Evolutionary conservation across 1,284 basidiomycete species (phyloP), one percentile per base, ranked within the genome.

Genomic region (Cystobasidium pallidum): DNA sequence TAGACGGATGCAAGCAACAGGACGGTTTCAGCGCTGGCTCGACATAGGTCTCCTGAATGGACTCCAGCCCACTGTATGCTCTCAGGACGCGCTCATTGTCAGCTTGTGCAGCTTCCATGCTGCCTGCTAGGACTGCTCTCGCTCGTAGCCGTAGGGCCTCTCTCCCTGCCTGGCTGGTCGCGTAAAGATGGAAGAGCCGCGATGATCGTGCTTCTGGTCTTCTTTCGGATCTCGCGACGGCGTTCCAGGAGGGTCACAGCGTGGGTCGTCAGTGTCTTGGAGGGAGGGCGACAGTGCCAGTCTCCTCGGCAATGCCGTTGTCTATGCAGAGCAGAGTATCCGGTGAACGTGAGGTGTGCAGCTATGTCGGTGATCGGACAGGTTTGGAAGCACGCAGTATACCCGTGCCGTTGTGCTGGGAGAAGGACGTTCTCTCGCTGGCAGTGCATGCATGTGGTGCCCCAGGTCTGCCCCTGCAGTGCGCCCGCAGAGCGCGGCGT

Each of bases 81-180:
- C 30, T 36, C 61, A 73, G 70, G 43, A 76, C 75, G 24, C 72
- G 63, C 7, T 52, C 45, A 63, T 79, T 79, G 10, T 75, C 76
- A 24, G 55, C 73, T 58, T 75, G 75, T 26, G 77, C 77, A 10
- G 77, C 76, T 63, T 78, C 74, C 77, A 78, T 77, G 13, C 11
- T 51, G 43, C 7, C 26, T 34, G 8, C 6, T 2, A 3, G 24
- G n/a, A n/a, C n/a, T n/a, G n/a, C n/a, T n/a, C n/a, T n/a, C n/a
- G n/a, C n/a, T n/a, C n/a, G n/a, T n/a, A n/a, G n/a, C n/a, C n/a
- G n/a, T n/a, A n/a, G n/a, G n/a, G n/a, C n/a, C n/a, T n/a, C n/a
- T n/a, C n/a, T n/a, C n/a, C n/a, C n/a, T n/a, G n/a, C n/a, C n/a
- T n/a, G n/a, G 19, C 64, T 24, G 49, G 24, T 13, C 43, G 28